Evolutionary conservation across 2,329 filamentous ascomycete genomes (phyloP).

Genomic region (Diaporthe destruens): DNA sequence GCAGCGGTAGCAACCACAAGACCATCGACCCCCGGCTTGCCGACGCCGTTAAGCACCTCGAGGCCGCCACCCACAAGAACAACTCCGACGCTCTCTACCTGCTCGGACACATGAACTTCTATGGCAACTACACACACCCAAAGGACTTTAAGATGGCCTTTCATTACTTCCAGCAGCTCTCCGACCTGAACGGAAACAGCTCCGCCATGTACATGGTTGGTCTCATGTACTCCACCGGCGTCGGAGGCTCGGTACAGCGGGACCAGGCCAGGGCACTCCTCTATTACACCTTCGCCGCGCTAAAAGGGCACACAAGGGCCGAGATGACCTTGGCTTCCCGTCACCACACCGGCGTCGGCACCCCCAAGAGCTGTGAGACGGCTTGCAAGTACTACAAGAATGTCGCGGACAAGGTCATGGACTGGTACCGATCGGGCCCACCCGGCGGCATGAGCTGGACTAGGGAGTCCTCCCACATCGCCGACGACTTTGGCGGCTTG

Average conservation of each 20-base stretch:
- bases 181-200: constrained; percentile 82
- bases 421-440: constrained; percentile 88
- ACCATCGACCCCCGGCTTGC: constrained; percentile 58
- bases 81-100: constrained; percentile 89
- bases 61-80: constrained; percentile 65
- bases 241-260: constrained; percentile 82
- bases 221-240: constrained; percentile 93
- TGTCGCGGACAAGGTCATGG: constrained; percentile 92
- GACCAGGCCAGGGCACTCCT: constrained; percentile 93
- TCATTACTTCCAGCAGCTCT: constrained; percentile 82
- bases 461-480: constrained; percentile 84
- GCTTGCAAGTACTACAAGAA: constrained; percentile 91
- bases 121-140: constrained; percentile 92
- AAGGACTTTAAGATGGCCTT: constrained; percentile 85
- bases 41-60: constrained; percentile 65
- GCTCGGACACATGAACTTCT: constrained; percentile 95
- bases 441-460: constrained; percentile 86
- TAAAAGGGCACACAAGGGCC: constrained; percentile 83
- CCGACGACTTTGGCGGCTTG: constrained; percentile 90
- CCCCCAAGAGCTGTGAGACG: constrained; percentile 85
- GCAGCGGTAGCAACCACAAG: constrained; percentile 46
- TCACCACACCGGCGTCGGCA: constrained; percentile 86
- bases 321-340: constrained; percentile 95
- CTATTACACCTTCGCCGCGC: constrained; percentile 94
- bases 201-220: constrained; percentile 97